Evolutionary conservation across 495 filamentous ascomycete genomes (phyloP), one percentile per base, ranked within the genome.

Genomic region (Aspergillus egyptiacus): DNA sequence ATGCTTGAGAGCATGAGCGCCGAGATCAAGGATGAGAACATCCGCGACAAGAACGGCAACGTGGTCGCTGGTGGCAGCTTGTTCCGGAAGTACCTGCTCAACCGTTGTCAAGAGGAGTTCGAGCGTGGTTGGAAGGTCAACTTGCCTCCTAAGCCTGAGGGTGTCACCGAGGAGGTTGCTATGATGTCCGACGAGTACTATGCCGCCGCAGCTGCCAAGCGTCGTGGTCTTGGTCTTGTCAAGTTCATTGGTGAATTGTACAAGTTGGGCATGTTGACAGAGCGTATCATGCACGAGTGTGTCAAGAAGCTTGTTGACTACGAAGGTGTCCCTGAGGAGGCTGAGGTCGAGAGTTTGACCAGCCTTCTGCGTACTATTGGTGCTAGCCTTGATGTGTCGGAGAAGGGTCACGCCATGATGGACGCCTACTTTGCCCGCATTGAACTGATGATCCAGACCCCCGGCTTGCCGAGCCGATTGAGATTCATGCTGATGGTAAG

Each of bases 271-370:
- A 99, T 99, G 93, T 79, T 99, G 68, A 99, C 93, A 38, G 86
- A 95, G 64, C 88, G 90, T 68, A 97, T 98, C 73, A 98, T 99
- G 93, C 94, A 97, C 73, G 89, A 96, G 72, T 99, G 93, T 77
- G 88, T 97, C 10, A 83, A 87, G 75, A 95, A 95, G 69, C 76
- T 97, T 44, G 87, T 97, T 44, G 91, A 99, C 67, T 96, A 94
- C 67, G 82, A 91, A 57, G 94, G 89, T 48, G 67, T 87, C 51
- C 93, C 93, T 14, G 93, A 99, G 58, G 93, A 97, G 67, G 87
- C 90, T 19, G 91, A 96, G 59, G 85, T 97, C 15, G 93, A 99
- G 76, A 91, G 85, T 59, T 81, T 99, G 66, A 86, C 83, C 52
- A 96, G 91, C 67, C 78, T 99, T 25, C 76, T 99, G 30, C 83